A percentile compares a stretch with the other conserved stretches of the same genome.
phyloP scores from a whole-genome alignment of 2,329 filamentous ascomycete species.

The Trichoderma harzianum region DNA sequence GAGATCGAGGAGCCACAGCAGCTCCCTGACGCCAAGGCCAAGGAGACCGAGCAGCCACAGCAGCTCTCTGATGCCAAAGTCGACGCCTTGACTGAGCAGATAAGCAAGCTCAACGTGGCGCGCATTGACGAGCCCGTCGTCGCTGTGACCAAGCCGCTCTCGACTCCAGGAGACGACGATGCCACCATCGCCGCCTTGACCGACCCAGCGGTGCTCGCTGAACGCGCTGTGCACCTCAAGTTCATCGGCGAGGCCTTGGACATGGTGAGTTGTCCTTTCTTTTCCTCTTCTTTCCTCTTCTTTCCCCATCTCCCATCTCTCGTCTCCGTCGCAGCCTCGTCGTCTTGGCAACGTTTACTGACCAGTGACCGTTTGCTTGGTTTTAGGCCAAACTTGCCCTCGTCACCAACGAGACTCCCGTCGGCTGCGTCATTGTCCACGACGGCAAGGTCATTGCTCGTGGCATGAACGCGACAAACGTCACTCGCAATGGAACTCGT shows the following conservation, averaged over 20 bases:
- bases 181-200: background rate
- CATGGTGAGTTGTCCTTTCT: slow-evolving; percentile 60
- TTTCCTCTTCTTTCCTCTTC: background rate
- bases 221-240: slow-evolving; percentile 36
- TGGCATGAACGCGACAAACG: slow-evolving; percentile 97
- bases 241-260: slow-evolving; percentile 85
- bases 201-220: slow-evolving; percentile 31
- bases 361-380: slow-evolving; percentile 8
- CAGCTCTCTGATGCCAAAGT: background rate
- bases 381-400: slow-evolving; percentile 79
- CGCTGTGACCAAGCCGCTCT: background rate
- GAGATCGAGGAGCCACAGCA: slow-evolving; percentile 31
- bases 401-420: slow-evolving; percentile 84
- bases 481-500: slow-evolving; percentile 83
- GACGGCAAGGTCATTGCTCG: slow-evolving; percentile 74
- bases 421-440: slow-evolving; percentile 91
- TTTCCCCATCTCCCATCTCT: background rate
- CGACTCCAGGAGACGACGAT: slow-evolving; percentile 18
- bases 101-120: slow-evolving; percentile 16
- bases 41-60: background rate
- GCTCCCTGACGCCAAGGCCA: background rate
- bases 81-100: background rate
- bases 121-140: background rate
- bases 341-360: slow-evolving; percentile 20
- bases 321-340: background rate